Base-by-base conservation (phyloP, 495 filamentous ascomycete genomes). In the Pyrenopolyporus hunteri region DNA sequence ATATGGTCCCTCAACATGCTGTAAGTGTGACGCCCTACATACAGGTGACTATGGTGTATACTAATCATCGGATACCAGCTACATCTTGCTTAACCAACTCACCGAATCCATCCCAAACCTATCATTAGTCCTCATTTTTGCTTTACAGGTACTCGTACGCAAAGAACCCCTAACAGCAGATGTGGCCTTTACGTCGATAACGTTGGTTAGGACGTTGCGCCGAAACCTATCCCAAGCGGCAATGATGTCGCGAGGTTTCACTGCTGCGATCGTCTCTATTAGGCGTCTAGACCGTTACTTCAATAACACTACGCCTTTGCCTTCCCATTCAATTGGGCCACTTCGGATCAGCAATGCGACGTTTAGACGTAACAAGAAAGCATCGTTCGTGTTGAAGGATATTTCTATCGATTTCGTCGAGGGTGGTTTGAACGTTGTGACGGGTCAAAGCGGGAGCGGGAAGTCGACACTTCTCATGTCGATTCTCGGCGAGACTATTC, bases 401-500 rank as follows among this genome's bases (percentile, higher is more conserved):
- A 57, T 85, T 13, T 76, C 79, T 20, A 61, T 83, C 14, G 65
- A 79, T 45, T 85, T 83, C 47, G 74, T 76, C 28, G 74, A 79
- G 16, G 76, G 78, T 9, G 79, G 79, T 1, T 61, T 85, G 28
- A 85, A 82, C 42, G 78, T 83, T 0, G 64, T 85, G 0, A 78
- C 75, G 17, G 82, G 82, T 3, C 76, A 78, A 2, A 83, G 81
- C 7, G 87, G 87, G 0, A 81, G 83, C 16, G 87, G 87, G 3
- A 89, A 89, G 69, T 86, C 79, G 19, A 80, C 87, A 3, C 77
- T 89, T 20, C 76, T 89, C 1, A 72, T 84, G 5, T 77, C 85
- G 0, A 81, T 89, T 7, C 74, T 89, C 1, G 87, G 87, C 0
- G 87, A 89, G 67, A 77, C 73, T 22, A 76, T 84, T 10, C 78